These are phyloP conservation scores for Leccinum pachyderme DNA, from an alignment of 1,284 basidiomycete species.

Conservation along the genomic window DNA sequence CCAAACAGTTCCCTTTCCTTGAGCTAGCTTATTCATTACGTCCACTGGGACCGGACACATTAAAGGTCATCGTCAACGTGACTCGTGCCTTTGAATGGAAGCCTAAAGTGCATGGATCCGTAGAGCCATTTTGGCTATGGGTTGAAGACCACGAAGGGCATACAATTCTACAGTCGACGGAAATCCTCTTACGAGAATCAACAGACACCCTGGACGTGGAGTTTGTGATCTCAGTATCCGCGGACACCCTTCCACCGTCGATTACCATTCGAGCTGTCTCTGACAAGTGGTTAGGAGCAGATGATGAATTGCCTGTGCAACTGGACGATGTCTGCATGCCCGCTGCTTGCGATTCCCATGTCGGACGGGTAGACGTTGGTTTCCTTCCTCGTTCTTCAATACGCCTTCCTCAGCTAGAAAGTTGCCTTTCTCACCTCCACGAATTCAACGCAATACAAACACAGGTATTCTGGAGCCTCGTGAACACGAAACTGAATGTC, in stretches of 20 bases:
- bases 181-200: constrained; percentile 69
- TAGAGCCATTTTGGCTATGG: constrained; percentile 96
- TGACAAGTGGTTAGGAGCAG: constrained; percentile 93
- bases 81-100: constrained; percentile 85
- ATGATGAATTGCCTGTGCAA: constrained; percentile 66
- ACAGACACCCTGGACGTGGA: constrained; percentile 64
- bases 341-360: constrained; percentile 56
- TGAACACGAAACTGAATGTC: constrained; percentile 69
- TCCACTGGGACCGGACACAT: constrained; percentile 82
- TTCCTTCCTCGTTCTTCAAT: constrained; percentile 65
- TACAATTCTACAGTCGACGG: constrained; percentile 82
- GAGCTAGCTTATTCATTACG: constrained; percentile 69
- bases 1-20: constrained; percentile 83
- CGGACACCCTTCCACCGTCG: constrained; percentile 53
- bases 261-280: constrained; percentile 81
- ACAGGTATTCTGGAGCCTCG: constrained; percentile 84
- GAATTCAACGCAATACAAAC: constrained; percentile 88
- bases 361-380: constrained; percentile 77
- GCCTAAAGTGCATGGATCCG: constrained; percentile 68
- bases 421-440: constrained; percentile 46
- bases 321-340: constrained; percentile 82
- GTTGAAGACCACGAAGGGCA: constrained; percentile 82
- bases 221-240: constrained; percentile 77
- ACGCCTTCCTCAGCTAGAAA: constrained; percentile 45
- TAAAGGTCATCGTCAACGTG: constrained; percentile 74